phyloP scores from a whole-genome alignment of 2,329 filamentous ascomycete genomes.

The Akanthomyces uredinophilus region DNA sequence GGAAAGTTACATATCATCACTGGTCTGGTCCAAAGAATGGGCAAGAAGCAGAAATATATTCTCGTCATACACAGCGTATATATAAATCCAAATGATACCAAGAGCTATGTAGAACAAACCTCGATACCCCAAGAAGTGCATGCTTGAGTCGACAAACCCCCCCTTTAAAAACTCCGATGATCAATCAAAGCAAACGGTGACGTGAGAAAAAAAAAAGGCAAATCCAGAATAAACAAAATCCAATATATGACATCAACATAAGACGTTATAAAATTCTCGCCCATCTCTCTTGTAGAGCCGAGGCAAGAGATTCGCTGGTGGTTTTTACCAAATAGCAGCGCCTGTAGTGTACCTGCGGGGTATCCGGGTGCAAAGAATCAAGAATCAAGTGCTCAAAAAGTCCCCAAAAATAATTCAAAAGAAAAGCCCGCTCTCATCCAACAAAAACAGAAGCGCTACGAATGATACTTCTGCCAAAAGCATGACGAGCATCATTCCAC shows the following conservation, averaged over 20 bases:
- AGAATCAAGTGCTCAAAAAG: not conserved
- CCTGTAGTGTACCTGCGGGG: not conserved
- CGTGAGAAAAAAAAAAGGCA: too few relatives aligned
- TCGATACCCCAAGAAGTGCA: not conserved
- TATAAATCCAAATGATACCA: not conserved
- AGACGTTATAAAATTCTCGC: not conserved
- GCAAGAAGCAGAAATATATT: too few relatives aligned
- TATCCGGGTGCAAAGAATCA: not conserved
- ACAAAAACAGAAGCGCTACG: not conserved
- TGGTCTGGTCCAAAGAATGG: too few relatives aligned
- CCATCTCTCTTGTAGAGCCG: not conserved
- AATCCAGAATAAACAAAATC: not conserved
- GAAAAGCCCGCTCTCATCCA: not conserved
- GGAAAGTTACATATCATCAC: too few relatives aligned
- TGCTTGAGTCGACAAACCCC: not conserved
- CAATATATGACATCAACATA: not conserved
- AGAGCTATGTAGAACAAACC: not conserved
- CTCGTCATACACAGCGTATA: not conserved
- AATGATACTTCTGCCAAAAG: not conserved
- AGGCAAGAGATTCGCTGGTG: too few relatives aligned
- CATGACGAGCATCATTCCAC: not conserved
- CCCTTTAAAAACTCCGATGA: not conserved
- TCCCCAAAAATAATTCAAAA: not conserved
- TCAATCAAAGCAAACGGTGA: too few relatives aligned
- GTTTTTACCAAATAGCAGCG: too few relatives aligned